phyloP scores from a whole-genome alignment of 1,284 basidiomycete species.

The Rhodofomes roseus region DNA sequence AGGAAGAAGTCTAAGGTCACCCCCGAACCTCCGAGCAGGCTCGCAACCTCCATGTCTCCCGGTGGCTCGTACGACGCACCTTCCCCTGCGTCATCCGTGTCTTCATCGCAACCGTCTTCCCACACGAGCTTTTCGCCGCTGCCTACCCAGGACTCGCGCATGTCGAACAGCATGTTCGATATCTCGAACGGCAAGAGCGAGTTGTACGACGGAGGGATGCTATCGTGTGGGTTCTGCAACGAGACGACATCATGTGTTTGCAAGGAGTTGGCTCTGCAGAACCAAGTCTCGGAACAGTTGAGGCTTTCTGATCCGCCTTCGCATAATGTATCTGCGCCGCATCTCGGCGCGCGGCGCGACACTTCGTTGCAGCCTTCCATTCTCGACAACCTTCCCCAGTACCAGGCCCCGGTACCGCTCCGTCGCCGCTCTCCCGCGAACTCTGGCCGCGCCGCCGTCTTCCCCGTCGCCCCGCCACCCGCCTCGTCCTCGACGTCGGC shows the following conservation, averaged over 20 bases:
- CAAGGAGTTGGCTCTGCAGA: slow-evolving; percentile 53
- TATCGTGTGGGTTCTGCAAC: slow-evolving; percentile 67
- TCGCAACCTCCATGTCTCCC: slow-evolving; percentile 15
- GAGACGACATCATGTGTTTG: slow-evolving; percentile 72
- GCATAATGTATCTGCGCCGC: slow-evolving; percentile 13
- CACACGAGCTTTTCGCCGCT: slow-evolving; percentile 45
- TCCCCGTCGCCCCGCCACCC: slow-evolving; percentile 42
- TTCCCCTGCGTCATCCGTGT: slow-evolving; percentile 41
- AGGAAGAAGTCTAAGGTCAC: slow-evolving; percentile 46
- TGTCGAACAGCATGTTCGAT: slow-evolving; percentile 30
- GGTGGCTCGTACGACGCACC: slow-evolving; percentile 14
- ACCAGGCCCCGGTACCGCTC: slow-evolving; percentile 74
- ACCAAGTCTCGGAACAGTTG: slow-evolving; percentile 29
- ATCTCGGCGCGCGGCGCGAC: slow-evolving; percentile 12
- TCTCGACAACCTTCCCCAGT: slow-evolving; percentile 72
- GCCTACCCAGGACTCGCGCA: slow-evolving; percentile 30
- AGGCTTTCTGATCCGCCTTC: slow-evolving; percentile 13
- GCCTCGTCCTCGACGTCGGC: slow-evolving; percentile 39
- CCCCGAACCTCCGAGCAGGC: slow-evolving; percentile 25
- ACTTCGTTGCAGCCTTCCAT: slow-evolving; percentile 41
- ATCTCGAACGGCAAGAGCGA: slow-evolving; percentile 29
- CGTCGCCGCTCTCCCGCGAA: slow-evolving; percentile 44
- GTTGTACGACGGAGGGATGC: slow-evolving; percentile 29
- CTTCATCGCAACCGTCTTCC: slow-evolving; percentile 43
- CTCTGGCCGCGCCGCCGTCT: slow-evolving; percentile 45